Base-by-base conservation (phyloP, 495 filamentous ascomycete species). In the Haplographium delicatum region DNA sequence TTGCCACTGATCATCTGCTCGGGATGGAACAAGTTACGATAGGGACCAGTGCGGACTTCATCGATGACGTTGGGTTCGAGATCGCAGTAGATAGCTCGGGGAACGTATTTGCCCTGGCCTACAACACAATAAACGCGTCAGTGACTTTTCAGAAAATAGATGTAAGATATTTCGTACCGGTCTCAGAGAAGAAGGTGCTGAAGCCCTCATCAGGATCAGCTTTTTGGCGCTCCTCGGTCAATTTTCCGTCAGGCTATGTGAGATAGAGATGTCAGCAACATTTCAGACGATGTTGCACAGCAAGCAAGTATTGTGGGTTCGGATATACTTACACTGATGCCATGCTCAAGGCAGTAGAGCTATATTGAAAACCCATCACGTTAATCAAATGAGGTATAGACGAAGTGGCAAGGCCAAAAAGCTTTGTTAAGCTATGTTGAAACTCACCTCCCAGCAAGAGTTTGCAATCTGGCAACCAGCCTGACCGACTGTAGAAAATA, bases 131-230 rank as follows among this genome's bases (percentile, higher is more conserved):
- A 2, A 39, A 40, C 30, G 35, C 24, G 35, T 57, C 28, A 46
- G 45, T 56, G 27, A 25, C 54, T 15, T n/a, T 49, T 23, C 37
- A 34, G 28, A 40, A 24, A 41, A 9, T 25, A 26, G 1, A 16
- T 23, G 11, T 15, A 31, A 23, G 6, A 1, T 40, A n/a, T 61
- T 34, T 56, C 81, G 56, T 87, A 96, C 93, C 93, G 61, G 93
- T 98, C 79, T 98, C 93, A 53, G 94, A 96, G 81, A 98, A 98
- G 82, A 98, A 98, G 66, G 93, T 97, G 81, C 89, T 95, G 79
- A 98, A 98, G 50, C 93, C 93, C 62, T 95, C 89, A 69, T 97
- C 94, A 57, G 89, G 88, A 50, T 95, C 88, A 63, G 80, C 81
- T 56, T 73, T 80, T 75, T 96, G 95, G 74, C 91, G 89, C 76